These are phyloP conservation scores for Combretum micranthum DNA, from an alignment of 345 rosid species.

Conservation along the genomic window DNA sequence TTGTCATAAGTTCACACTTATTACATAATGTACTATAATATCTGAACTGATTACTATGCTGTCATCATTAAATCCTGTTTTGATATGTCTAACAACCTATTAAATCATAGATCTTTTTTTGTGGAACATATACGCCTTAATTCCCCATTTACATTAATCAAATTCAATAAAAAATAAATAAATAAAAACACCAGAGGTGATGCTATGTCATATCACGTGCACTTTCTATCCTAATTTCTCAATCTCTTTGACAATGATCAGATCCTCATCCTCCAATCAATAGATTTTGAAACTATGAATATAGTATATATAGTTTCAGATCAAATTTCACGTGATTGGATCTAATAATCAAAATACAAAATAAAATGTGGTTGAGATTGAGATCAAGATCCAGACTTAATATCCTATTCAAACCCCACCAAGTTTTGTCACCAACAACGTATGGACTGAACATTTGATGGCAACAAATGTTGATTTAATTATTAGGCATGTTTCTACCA, in stretches of 20 bases:
- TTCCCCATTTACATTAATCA: background rate
- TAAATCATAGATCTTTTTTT: background rate
- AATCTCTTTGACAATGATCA: background rate
- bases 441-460: background rate
- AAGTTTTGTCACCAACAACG: background rate
- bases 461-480: background rate
- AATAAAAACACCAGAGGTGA: background rate
- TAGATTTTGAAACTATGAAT: background rate
- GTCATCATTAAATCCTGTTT: no score
- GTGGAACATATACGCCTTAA: background rate
- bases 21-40: no score
- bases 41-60: no score
- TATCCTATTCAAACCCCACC: background rate
- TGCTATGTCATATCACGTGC: constrained; percentile 4
- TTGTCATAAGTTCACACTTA: no score
- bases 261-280: constrained; percentile 10
- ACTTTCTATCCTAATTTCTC: background rate
- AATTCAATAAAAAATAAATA: background rate
- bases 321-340: constrained; percentile 14
- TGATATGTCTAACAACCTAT: no score
- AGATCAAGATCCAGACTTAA: background rate
- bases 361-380: constrained; percentile 2
- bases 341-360: background rate
- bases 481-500: constrained; percentile 1
- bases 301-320: background rate